Conservation (phyloP, 495 filamentous ascomycete species). For the Tuber magnatum region DNA sequence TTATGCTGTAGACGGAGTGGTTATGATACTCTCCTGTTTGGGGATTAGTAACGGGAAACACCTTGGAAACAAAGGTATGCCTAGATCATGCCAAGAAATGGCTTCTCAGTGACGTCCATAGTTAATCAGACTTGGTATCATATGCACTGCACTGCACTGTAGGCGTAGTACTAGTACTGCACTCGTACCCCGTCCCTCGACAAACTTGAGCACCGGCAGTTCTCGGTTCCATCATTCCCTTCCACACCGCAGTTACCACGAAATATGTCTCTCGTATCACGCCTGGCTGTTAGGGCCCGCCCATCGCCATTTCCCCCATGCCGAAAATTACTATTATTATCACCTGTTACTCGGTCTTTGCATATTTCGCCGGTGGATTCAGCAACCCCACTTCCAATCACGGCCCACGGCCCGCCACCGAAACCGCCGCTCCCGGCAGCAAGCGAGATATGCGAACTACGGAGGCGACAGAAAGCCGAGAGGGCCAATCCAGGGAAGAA, state of each 20-base stretch:
- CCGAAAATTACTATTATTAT: neutral
- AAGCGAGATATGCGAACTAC: constrained; percentile 43
- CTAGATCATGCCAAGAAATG: too few species aligned
- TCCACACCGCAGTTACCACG: neutral
- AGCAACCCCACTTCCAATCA: constrained; percentile 61
- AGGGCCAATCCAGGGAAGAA: constrained; percentile 53
- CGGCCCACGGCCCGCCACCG: constrained; percentile 78
- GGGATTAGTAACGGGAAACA: too few species aligned
- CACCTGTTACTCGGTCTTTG: constrained; percentile 42
- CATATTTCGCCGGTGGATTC: constrained; percentile 49
- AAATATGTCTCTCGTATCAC: neutral
- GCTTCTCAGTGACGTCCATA: neutral
- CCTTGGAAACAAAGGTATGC: too few species aligned
- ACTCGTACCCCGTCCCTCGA: neutral
- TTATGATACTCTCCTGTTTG: too few species aligned
- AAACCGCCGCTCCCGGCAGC: constrained; percentile 58
- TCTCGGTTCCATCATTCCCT: neutral
- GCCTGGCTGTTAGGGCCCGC: neutral
- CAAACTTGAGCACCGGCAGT: neutral
- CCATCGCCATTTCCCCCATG: neutral
- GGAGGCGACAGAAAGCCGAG: constrained; percentile 48
- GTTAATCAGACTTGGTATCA: neutral
- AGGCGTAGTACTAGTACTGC: too few species aligned
- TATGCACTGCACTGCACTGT: neutral
- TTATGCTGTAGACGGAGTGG: too few species aligned